Evolutionary conservation across 345 rosid genomes (phyloP).

Genomic region (Xanthoceras sorbifolium): DNA sequence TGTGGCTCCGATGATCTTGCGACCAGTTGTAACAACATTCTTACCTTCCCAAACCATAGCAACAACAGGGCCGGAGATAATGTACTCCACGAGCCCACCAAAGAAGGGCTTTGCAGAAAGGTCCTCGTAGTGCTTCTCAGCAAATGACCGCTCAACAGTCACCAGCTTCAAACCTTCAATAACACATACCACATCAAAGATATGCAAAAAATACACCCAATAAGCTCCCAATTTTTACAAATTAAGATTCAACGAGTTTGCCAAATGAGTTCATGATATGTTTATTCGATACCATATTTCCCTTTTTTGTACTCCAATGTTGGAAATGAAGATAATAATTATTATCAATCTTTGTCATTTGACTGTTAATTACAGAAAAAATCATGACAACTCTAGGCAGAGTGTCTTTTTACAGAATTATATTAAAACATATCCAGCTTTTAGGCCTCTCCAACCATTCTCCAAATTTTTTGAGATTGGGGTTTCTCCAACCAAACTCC

Average conservation of each 20-base stretch:
- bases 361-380: too few relatives aligned
- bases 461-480: too few relatives aligned
- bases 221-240: background rate
- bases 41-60: constrained; percentile 99
- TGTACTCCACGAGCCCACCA: constrained; percentile 85
- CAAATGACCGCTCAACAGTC: constrained; percentile 72
- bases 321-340: too few relatives aligned
- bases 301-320: too few relatives aligned
- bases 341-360: too few relatives aligned
- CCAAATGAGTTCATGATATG: background rate
- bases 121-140: constrained; percentile 86
- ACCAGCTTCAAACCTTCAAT: constrained; percentile 71
- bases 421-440: too few relatives aligned
- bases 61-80: constrained; percentile 89
- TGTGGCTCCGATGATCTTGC: constrained; percentile 96
- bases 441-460: too few relatives aligned
- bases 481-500: too few relatives aligned
- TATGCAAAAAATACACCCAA: background rate
- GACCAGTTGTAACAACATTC: constrained; percentile 76
- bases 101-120: constrained; percentile 88
- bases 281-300: background rate
- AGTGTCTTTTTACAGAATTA: too few relatives aligned
- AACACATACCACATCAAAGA: background rate
- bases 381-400: too few relatives aligned
- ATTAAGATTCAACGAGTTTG: background rate